These are phyloP conservation scores for Priceomyces haplophilus DNA, from an alignment of 805 yeast genomes.

Conservation along the genomic window DNA sequence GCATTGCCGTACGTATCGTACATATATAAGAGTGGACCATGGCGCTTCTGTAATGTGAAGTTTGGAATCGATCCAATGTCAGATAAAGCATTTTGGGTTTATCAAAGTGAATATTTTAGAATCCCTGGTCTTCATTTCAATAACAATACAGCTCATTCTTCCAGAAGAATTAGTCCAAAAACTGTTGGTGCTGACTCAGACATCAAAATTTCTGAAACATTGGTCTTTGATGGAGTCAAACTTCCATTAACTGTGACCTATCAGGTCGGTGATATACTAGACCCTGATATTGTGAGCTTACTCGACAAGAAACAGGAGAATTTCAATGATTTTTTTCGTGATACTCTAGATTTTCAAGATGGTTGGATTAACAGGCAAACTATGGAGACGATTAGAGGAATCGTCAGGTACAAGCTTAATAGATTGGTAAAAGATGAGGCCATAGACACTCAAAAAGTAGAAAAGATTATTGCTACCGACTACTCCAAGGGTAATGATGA, in stretches of 20 bases:
- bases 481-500: conserved; percentile 19
- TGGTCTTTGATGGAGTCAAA: conserved; percentile 68
- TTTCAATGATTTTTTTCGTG: conserved; percentile 32
- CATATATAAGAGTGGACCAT: conserved; percentile 85
- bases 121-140: conserved; percentile 32
- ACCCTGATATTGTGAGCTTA: conserved; percentile 52
- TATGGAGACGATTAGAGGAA: conserved; percentile 60
- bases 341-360: conserved; percentile 48
- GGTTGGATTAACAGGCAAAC: conserved; percentile 79
- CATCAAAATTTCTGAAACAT: conserved; percentile 29
- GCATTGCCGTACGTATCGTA: conserved; percentile 85
- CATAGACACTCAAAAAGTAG: conserved; percentile 40
- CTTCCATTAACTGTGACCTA: conserved; percentile 69
- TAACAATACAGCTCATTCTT: conserved; percentile 1
- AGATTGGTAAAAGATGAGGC: conserved; percentile 53
- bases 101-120: conserved; percentile 85
- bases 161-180: conserved; percentile 23
- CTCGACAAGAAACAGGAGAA: conserved; percentile 33
- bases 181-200: conserved; percentile 18
- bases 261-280: conserved; percentile 76
- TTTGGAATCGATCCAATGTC: conserved; percentile 76
- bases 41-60: conserved; percentile 81
- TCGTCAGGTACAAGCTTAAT: conserved; percentile 69
- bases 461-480: conserved; percentile 42
- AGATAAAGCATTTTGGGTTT: conserved; percentile 52